These are phyloP conservation scores for Debaryomyces udenii DNA, from an alignment of 1,139 yeast genomes.

Conservation along the genomic window DNA sequence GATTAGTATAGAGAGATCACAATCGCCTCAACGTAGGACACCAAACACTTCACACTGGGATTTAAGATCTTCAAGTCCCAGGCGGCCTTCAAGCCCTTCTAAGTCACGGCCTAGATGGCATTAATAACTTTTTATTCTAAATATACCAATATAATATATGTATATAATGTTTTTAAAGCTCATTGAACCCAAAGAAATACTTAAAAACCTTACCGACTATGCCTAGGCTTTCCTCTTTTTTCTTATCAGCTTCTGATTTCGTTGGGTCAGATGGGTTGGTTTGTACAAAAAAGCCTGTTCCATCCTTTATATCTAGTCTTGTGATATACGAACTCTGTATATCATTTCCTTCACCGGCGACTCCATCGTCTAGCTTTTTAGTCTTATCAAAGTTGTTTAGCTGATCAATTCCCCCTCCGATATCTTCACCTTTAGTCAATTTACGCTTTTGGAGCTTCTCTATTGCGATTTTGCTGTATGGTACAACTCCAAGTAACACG, in stretches of 20 bases:
- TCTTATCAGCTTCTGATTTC: constrained; percentile 23
- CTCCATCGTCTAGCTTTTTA: constrained; percentile 10
- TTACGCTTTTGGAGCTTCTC: constrained; percentile 65
- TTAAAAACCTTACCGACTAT: constrained; percentile 37
- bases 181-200: constrained; percentile 50
- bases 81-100: constrained; percentile 12
- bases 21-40: constrained; percentile 7
- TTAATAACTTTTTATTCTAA: constrained; percentile 2
- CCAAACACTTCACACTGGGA: constrained; percentile 1
- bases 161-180: constrained; percentile 27
- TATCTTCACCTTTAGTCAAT: constrained; percentile 55
- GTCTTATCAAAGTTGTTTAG: constrained; percentile 8
- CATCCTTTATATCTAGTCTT: constrained; percentile 45
- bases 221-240: constrained; percentile 36
- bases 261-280: constrained; percentile 23
- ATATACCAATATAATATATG: constrained; percentile 3
- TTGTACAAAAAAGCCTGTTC: constrained; percentile 41
- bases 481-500: constrained; percentile 73
- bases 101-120: constrained; percentile 12
- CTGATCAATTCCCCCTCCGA: constrained; percentile 46
- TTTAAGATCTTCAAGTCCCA: constrained; percentile 7
- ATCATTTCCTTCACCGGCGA: constrained; percentile 13
- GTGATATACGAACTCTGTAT: constrained; percentile 21
- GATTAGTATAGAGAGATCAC: constrained; percentile 4
- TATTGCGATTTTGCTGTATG: constrained; percentile 61